Percentiles rank a stretch among this genome's conserved stretches.
These are phyloP conservation scores for Fusarium longipes DNA, from an alignment of 2,329 filamentous ascomycete genomes.

Conservation along the genomic window DNA sequence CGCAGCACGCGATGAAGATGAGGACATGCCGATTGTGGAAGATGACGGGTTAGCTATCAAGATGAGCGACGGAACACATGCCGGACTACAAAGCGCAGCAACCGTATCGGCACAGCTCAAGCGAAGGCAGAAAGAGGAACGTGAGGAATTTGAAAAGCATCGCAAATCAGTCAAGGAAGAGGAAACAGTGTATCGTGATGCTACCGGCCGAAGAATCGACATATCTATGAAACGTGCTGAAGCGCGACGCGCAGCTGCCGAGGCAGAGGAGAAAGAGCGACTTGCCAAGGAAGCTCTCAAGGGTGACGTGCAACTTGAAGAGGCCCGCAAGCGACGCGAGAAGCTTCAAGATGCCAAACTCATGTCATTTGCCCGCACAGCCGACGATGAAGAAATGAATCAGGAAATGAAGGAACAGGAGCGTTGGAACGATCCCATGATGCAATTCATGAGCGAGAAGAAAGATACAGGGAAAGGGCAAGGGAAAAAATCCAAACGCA, in stretches of 20 bases:
- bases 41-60: constrained; percentile 63
- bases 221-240: constrained; percentile 91
- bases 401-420: constrained; percentile 78
- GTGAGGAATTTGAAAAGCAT: constrained; percentile 60
- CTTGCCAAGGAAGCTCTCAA: constrained; percentile 77
- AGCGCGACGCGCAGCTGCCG: constrained; percentile 71
- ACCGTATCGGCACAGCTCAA: constrained; percentile 78
- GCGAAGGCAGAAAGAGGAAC: constrained; percentile 74
- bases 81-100: constrained; percentile 85
- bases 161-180: constrained; percentile 62
- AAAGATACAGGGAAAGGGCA: constrained; percentile 45
- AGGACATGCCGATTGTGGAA: constrained; percentile 62
- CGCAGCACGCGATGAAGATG: constrained; percentile 60
- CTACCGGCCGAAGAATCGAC: constrained; percentile 93
- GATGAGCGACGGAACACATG: constrained; percentile 90
- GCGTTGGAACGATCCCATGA: constrained; percentile 95
- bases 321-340: constrained; percentile 72
- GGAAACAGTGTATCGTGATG: constrained; percentile 95
- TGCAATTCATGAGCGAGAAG: constrained; percentile 74
- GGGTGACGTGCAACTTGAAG: constrained; percentile 84
- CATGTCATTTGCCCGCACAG: constrained; percentile 80
- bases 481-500: constrained; percentile 54
- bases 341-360: constrained; percentile 82
- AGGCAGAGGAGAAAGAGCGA: constrained; percentile 77
- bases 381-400: constrained; percentile 91